Base-by-base conservation (phyloP, 805 yeast genomes). In the Candida coleopterorum region DNA sequence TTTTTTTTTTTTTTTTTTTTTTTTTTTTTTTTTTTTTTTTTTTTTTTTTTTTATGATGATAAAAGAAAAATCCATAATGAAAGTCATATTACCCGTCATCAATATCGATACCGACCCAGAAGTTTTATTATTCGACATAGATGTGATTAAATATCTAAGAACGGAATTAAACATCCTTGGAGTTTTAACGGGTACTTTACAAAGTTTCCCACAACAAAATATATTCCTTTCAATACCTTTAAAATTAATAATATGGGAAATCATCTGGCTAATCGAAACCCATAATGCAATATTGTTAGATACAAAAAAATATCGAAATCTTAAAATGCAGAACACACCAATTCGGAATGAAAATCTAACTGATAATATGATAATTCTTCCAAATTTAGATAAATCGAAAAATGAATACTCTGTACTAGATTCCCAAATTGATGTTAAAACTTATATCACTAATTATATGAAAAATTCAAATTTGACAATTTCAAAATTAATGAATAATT, bases 131-230 rank as follows among this genome's bases (percentile, higher is more conserved):
- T 88, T 82, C 50, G 72, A 74, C 39, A 46, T 81, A 1, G 70
- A 69, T 0, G 74, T 70, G 34, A 66, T 85, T 34, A 70, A 71
- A 45, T 38, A 37, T 16, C 64, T 88, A 6, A 65, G 97, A 16
- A 64, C 66, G 2, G 34, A 38, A 9, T 59, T 73, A 29, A 85
- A 86, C 10, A 71, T 93, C 1, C 69, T 79, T 16, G 98, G 98
- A 0, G 76, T 81, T 1, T 64, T 90, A 11, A 62, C 76, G 0
- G 98, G 98, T 0, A 84, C 96, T 0, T 61, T 93, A 21, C 85
- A 96, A 0, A 70, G 78, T 32, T 87, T 89, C n/a, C 93, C 97
- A 2, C 98, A 93, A 55, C 98, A 90, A 52, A 88, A 87, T 50
- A 68, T 80, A n/a, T 83, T 89, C 49, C 63, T 86, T 27, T 94